Base-by-base conservation (phyloP, 306 rosid species). In the Prunus campanulata region DNA sequence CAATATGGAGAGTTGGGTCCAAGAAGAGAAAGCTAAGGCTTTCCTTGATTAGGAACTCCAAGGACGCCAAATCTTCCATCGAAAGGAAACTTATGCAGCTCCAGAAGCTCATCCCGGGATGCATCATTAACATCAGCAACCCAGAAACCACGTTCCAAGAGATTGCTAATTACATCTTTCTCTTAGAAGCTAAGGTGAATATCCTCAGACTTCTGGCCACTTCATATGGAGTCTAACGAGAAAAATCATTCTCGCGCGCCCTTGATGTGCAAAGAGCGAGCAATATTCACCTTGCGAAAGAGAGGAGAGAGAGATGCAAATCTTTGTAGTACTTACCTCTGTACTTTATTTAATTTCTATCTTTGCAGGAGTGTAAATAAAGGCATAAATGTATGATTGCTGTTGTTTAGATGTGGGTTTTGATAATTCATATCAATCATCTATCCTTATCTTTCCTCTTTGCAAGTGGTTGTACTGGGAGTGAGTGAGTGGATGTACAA, bases 161-260 rank as follows among this genome's bases (percentile, higher is more conserved):
- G 71, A 81, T 90, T 81, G 85, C 89, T 51, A 84, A 81, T 25
- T 86, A 89, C 79, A 82, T 93, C 60, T 48, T 69, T 57, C 81
- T 35, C 51, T 90, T 93, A 11, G 83, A 93, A 85, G 78, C 89
- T 65, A 91, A 86, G 85, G 87, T 89, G 42, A 83, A 81, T 2
- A 27, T 78, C 69, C 87, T 93, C 76, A 90, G 84, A 85, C 76
- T 77, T 52, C 85, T 93, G 49, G 82, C 92, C 79, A 71, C 86
- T 75, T 61, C 85, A 6, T 88, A 82, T 84, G 98, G 96, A 52
- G 85, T 88, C 49, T 92, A 74, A 67, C 39, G 29, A 10, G 49
- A 42, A 18, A 52, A 66, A 46, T 35, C 29, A 3, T 50, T 14
- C 27, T 11, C 10, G 42, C 6, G 42, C 42, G 5, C 29, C 32